phyloP scores from a whole-genome alignment of 2,329 filamentous ascomycete genomes.

The Fusarium nematophilum region DNA sequence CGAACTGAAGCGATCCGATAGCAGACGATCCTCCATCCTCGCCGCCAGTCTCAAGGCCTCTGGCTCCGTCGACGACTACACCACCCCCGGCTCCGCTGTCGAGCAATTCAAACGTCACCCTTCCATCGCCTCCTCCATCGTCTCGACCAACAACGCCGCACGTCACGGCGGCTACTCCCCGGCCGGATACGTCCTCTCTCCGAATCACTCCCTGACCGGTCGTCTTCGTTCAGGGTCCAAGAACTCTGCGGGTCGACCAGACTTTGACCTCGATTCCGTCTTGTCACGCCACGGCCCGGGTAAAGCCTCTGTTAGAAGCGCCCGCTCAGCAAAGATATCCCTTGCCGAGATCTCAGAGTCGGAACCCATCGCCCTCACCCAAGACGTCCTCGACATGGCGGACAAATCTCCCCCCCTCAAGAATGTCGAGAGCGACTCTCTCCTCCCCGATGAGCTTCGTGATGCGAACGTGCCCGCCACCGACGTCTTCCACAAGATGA shows the following conservation, averaged over 20 bases:
- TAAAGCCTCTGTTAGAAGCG: conserved; percentile 64
- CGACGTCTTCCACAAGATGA: conserved; percentile 50
- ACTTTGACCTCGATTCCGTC: conserved; percentile 53
- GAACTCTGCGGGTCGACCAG: conserved; percentile 55
- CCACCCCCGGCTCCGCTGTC: conserved; percentile 38
- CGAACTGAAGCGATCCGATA: conserved; percentile 77
- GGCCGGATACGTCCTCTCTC: conserved; percentile 74
- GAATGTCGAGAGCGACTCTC: conserved; percentile 54
- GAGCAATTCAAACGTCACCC: conserved; percentile 55
- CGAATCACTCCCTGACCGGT: conserved; percentile 70
- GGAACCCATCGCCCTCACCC: conserved; percentile 63
- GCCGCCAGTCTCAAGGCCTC: conserved; percentile 57
- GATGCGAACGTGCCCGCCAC: conserved; percentile 46
- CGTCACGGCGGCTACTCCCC: conserved; percentile 78
- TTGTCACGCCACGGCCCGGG: conserved; percentile 65
- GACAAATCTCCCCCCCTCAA: conserved; percentile 55
- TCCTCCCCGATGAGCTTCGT: conserved; percentile 52
- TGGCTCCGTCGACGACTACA: conserved; percentile 46
- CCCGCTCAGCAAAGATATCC: conserved; percentile 61
- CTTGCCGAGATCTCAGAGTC: conserved; percentile 69
- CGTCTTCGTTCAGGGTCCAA: conserved; percentile 67
- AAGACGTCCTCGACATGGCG: conserved; percentile 65
- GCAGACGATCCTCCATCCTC: conserved; percentile 71
- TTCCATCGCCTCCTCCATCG: conserved; percentile 69
- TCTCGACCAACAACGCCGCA: conserved; percentile 75